Conservation (phyloP, 1,139 yeast genomes). For the Hyphopichia buzzinii region DNA sequence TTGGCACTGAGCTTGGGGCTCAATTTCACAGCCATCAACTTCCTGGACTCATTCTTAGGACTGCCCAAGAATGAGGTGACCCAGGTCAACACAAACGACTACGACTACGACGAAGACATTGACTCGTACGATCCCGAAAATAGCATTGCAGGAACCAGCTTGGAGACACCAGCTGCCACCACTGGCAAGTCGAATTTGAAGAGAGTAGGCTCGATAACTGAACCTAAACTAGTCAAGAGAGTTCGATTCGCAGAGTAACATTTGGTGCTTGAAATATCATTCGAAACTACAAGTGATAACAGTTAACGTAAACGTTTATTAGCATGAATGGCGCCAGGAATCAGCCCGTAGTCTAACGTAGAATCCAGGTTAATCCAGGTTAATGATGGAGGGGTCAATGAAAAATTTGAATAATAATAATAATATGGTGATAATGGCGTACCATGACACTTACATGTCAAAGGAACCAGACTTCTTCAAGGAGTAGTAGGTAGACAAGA, state of each 20-base stretch:
- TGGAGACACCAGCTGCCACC: not conserved
- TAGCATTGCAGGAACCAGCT: constrained; percentile 5
- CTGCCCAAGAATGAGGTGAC: constrained; percentile 13
- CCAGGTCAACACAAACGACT: constrained; percentile 4
- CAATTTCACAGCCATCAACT: constrained; percentile 14
- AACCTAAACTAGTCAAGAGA: constrained; percentile 17
- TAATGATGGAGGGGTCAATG: too few relatives aligned
- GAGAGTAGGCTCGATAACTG: constrained; percentile 11
- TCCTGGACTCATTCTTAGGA: constrained; percentile 17
- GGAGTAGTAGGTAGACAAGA: constrained; percentile 66
- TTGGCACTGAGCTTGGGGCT: constrained; percentile 14
- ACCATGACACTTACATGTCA: constrained; percentile 16
- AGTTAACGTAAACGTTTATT: not conserved
- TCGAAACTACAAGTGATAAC: not conserved
- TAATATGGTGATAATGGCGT: too few relatives aligned
- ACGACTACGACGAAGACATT: constrained; percentile 8
- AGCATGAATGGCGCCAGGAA: not conserved
- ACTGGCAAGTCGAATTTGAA: constrained; percentile 16
- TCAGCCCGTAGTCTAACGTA: too few relatives aligned
- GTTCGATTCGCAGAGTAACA: constrained; percentile 24
- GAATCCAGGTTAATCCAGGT: too few relatives aligned
- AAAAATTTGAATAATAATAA: too few relatives aligned
- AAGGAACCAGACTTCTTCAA: constrained; percentile 72
- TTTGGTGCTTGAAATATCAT: not conserved
- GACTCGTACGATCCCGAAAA: constrained; percentile 20